Evolutionary conservation across 2,329 filamentous ascomycete genomes (phyloP), one percentile per base, ranked within the genome.

Genomic region (Fusarium oligoseptatum): DNA sequence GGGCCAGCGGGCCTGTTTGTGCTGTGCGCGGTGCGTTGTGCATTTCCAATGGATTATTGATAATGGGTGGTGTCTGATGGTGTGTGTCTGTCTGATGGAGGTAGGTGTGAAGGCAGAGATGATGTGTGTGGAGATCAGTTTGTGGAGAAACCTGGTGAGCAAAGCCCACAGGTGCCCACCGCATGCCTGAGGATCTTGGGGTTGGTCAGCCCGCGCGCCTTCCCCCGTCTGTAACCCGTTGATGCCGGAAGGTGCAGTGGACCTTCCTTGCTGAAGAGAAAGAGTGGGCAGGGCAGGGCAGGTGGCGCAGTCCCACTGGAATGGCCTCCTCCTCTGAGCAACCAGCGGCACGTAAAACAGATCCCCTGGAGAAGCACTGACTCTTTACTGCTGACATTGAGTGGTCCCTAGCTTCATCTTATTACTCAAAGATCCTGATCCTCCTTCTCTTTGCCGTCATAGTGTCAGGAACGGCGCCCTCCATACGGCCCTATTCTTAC

Each of bases 401-500:
- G 45, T 58, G 36, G 24, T 58, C 52, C 22, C 20, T 55, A 45
- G 48, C 43, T 24, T 39, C 43, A 56, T 56, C n/a, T 43, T 36
- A 56, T 64, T 43, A 41, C 61, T 64, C 61, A 24, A 24, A 43
- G 39, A 12, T 60, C 32, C 58, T 41, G 27, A 61, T 48, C 39
- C 58, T 12, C 41, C 24, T 36, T 48, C 60, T 41, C 58, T 48
- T 48, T 68, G 37, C 60, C 58, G 48, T 60, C 64, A 66, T 66
- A 50, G 65, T 48, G 48, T 41, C 45, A 75, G 64, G 45, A 64
- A 74, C 71, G 68, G 68, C 67, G 67, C 55, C 58, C 48, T 39
- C 61, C 66, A 55, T 17, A 22, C 52, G 68, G 55, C 68, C 22
- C 60, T 65, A 55, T 50, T 70, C 27, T 22, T 68, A 58, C 15